Percentiles rank a stretch among this genome's conserved stretches.
Conservation (phyloP, 495 filamentous ascomycete species). For the Parathielavia hyrcaniae region DNA sequence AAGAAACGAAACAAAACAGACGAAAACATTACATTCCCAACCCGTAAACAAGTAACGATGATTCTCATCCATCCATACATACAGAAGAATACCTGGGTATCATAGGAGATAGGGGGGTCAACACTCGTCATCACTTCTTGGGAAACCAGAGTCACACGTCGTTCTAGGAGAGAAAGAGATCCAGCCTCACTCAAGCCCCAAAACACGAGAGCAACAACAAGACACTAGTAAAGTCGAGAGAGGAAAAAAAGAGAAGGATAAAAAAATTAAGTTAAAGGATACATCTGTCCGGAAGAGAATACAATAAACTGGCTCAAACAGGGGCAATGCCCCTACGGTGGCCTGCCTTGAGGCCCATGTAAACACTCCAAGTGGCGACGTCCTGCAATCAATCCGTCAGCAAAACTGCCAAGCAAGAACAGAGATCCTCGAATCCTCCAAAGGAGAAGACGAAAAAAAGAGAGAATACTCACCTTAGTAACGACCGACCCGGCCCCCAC, state of each 20-base stretch:
- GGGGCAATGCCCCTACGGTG: slow-evolving; percentile 28
- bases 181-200: not conserved
- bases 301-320: not conserved
- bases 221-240: not conserved
- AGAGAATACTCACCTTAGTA: slow-evolving; percentile 58
- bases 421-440: not conserved
- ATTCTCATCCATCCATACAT: slow-evolving; percentile 1
- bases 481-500: slow-evolving; percentile 85
- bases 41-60: not conserved
- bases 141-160: not conserved
- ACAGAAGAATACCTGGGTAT: slow-evolving; percentile 23
- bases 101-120: slow-evolving; percentile 13
- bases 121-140: slow-evolving; percentile 8
- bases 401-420: not conserved
- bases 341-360: slow-evolving; percentile 29
- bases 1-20: too few species aligned
- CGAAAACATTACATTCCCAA: not conserved
- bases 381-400: slow-evolving; percentile 22
- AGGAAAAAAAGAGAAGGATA: not conserved
- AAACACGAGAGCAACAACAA: not conserved
- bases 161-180: slow-evolving; percentile 1
- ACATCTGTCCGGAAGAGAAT: not conserved
- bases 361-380: slow-evolving; percentile 30
- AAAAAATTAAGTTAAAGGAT: not conserved
- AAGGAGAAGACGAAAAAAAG: not conserved